Base-by-base conservation (phyloP, 2,329 filamentous ascomycete species). In the Ilyonectria mors-panacis region DNA sequence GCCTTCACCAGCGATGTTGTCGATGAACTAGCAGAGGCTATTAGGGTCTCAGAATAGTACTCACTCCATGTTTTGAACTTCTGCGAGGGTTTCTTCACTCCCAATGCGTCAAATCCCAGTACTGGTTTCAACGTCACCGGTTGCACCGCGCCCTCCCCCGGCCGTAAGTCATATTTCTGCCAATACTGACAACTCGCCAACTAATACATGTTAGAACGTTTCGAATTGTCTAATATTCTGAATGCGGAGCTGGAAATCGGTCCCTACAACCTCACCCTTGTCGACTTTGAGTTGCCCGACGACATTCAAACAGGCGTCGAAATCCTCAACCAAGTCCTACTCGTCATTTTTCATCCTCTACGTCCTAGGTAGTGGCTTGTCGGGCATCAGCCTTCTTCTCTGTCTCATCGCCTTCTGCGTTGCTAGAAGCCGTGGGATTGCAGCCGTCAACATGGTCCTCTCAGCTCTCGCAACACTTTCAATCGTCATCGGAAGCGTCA, bases 251-350 rank as follows among this genome's bases (percentile, higher is more conserved):
- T 48, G 26, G 4, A 59, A 26, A 19, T 6, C 37, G 56, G 56
- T 8, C 30, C 44, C 3, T 59, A 48, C 42, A 59, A 59, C 44
- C 5, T 59, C 19, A 59, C 56, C 9, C 44, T 48, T 28, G 33
- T 59, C 44, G 56, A 59, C 23, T 13, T 59, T 37, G 45, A 48
- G 21, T 59, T 42, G 56, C 56, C 56, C 30, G 44, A 48, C 26
- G 47, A 59, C n/a, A 48, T 59, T 44, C 28, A 48, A 15, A 44
- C 23, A 44, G 56, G 44, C 13, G 21, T 59, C 28, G 56, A 59
- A 48, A 59, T 30, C 9, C 56, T 59, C 42, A 59, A 59, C 56
- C 56, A 59, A 42, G 56, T 59, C 2, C 35, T 59, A 19, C 56
- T 59, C 8, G 56, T 44, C 1, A n/a, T 59, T 59, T 1, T 59